Percentiles rank a stretch among this genome's conserved stretches.
Evolutionary conservation across 768 basidiomycete genomes (phyloP).

Genomic region (Nevesoporus exiguus): DNA sequence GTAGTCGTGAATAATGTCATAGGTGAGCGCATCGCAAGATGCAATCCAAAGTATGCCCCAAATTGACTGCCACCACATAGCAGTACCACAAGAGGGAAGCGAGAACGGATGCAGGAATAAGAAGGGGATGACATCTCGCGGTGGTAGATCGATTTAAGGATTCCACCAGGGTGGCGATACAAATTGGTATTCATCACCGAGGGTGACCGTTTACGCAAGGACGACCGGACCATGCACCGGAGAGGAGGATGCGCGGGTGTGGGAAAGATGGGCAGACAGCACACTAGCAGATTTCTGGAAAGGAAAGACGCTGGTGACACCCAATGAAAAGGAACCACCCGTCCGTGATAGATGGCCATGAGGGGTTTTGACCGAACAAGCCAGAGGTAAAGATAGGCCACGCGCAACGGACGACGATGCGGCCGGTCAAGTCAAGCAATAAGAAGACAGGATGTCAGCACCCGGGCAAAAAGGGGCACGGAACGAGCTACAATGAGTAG

Average conservation of each 20-base stretch:
- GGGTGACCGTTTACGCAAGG: not conserved
- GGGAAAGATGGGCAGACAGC: not conserved
- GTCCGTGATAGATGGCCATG: not conserved
- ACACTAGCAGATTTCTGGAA: not conserved
- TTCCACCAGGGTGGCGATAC: not conserved
- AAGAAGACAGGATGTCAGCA: too few relatives aligned
- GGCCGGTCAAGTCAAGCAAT: not conserved
- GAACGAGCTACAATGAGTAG: too few relatives aligned
- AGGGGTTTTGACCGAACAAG: not conserved
- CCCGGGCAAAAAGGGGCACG: too few relatives aligned
- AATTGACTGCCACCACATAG: slow-evolving; percentile 14
- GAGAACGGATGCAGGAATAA: not conserved
- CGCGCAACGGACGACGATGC: too few relatives aligned
- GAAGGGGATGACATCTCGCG: not conserved
- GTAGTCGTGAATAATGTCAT: slow-evolving; percentile 42
- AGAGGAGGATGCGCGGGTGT: not conserved
- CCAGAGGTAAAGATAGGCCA: too few relatives aligned
- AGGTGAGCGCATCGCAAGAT: slow-evolving; percentile 18
- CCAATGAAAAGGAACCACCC: not conserved
- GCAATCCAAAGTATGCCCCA: not conserved
- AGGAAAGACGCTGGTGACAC: not conserved
- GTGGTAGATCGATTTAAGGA: slow-evolving; percentile 5
- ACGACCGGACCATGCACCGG: not conserved
- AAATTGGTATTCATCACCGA: not conserved
- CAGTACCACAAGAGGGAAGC: not conserved